Percentiles rank a stretch among this genome's conserved stretches.
Conservation (phyloP, 306 rosid genomes). For the Pterocarpus macrocarpus region DNA sequence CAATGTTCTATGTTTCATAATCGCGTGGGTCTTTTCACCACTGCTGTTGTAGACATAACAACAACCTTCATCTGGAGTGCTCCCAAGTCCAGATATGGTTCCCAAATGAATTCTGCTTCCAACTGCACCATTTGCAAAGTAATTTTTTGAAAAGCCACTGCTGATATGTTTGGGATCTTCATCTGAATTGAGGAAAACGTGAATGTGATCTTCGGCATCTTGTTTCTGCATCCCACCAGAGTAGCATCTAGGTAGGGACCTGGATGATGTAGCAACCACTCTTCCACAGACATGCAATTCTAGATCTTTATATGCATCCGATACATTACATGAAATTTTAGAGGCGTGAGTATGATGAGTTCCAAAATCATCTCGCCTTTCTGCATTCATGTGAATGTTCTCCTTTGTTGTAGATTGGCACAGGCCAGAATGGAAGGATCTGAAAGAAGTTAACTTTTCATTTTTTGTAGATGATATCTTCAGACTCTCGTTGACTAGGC, state of each 20-base stretch:
- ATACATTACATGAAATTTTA: conserved; percentile 45
- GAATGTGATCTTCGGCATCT: conserved; percentile 74
- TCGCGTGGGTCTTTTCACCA: conserved; percentile 82
- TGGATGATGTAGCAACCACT: conserved; percentile 78
- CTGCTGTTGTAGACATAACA: conserved; percentile 74
- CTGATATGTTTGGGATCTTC: conserved; percentile 49
- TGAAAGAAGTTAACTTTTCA: conserved; percentile 61
- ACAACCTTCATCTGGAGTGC: conserved; percentile 84
- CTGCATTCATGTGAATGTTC: conserved; percentile 45
- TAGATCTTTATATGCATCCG: conserved; percentile 79
- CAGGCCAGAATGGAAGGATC: conserved; percentile 49
- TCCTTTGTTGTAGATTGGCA: conserved; percentile 51
- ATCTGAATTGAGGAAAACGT: conserved; percentile 69
- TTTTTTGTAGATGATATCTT: conserved; percentile 57
- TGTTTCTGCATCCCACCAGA: conserved; percentile 51
- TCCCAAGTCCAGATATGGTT: conserved; percentile 85
- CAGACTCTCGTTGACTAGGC: conserved; percentile 60
- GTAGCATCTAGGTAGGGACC: conserved; percentile 67
- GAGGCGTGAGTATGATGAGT: conserved; percentile 42
- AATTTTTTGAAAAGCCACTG: conserved; percentile 47
- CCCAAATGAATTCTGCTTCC: conserved; percentile 75
- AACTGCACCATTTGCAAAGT: conserved; percentile 42
- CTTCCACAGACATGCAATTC: conserved; percentile 86
- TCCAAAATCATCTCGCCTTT: conserved; percentile 47
- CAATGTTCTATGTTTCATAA: conserved; percentile 92